Conservation (phyloP, 2,329 filamentous ascomycete genomes). For the Neoascochyta sp. region DNA sequence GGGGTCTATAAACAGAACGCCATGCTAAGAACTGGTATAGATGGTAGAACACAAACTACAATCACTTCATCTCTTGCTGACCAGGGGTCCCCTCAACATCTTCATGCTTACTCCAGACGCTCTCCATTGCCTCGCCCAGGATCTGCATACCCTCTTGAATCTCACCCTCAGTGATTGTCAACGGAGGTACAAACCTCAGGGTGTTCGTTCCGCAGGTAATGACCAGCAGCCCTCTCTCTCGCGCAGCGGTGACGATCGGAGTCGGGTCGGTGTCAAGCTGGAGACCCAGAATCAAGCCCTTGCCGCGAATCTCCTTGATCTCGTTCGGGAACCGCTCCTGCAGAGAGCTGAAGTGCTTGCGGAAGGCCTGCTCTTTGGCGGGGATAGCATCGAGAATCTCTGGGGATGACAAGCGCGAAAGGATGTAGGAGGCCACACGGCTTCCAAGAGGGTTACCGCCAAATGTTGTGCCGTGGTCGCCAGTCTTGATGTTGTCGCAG, state of each 20-base stretch:
- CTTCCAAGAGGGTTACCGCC: constrained; percentile 87
- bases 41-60: too few species aligned
- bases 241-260: constrained; percentile 74
- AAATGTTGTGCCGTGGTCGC: constrained; percentile 92
- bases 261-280: constrained; percentile 73
- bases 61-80: constrained; percentile 33
- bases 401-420: constrained; percentile 69
- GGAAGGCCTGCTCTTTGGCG: constrained; percentile 61
- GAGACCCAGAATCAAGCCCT: constrained; percentile 79
- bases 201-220: constrained; percentile 95
- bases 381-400: constrained; percentile 67
- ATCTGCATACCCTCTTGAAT: constrained; percentile 75
- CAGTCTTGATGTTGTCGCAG: constrained; percentile 64
- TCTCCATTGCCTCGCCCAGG: constrained; percentile 63
- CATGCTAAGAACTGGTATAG: too few species aligned
- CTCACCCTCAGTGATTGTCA: constrained; percentile 76
- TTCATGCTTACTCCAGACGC: constrained; percentile 47
- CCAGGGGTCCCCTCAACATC: constrained; percentile 29
- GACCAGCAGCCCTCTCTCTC: constrained; percentile 81
- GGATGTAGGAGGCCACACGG: constrained; percentile 80
- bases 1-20: too few species aligned
- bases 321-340: constrained; percentile 63
- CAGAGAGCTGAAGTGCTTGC: constrained; percentile 55
- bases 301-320: constrained; percentile 75
- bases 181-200: constrained; percentile 81